Base-by-base conservation (phyloP, 257 asterid species). In the Linaria vulgaris region DNA sequence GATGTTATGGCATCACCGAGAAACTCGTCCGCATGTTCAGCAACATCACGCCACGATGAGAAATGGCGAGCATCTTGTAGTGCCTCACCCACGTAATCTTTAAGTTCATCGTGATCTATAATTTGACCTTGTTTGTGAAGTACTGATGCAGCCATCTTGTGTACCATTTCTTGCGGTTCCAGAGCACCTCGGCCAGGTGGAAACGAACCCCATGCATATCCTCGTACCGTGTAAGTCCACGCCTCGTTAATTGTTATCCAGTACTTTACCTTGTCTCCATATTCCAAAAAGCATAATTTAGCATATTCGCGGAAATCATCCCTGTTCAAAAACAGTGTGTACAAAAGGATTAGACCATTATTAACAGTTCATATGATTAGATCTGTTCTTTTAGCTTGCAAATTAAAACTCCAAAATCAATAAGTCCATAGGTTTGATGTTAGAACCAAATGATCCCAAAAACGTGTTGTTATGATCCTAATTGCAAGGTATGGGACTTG, bases 281-380 rank as follows among this genome's bases (percentile, higher is more conserved):
- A 68, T 49, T 68, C 73, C 73, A 67, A 68, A 43, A 68, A 68
- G 25, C 73, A 68, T 6, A 68, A 15, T 5, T 70, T 65, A 1
- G 75, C 75, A 31, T 12, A 70, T 11, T 70, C 75, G 15, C 59
- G 37, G 17, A 62, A 70, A 47, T 70, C 75, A 0, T 70, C 15
- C 45, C 69, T 70, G 44, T n/a, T n/a, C n/a, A n/a, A n/a, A n/a
- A n/a, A n/a, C n/a, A n/a, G n/a, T n/a, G n/a, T n/a, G n/a, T n/a
- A n/a, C n/a, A n/a, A n/a, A n/a, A n/a, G n/a, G n/a, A n/a, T n/a
- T n/a, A n/a, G n/a, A n/a, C n/a, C n/a, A n/a, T n/a, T n/a, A n/a
- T n/a, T n/a, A n/a, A n/a, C n/a, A n/a, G n/a, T n/a, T n/a, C n/a
- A n/a, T n/a, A n/a, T n/a, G n/a, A n/a, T n/a, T n/a, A n/a, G n/a